Evolutionary conservation across 2,329 filamentous ascomycete species (phyloP), one percentile per base, ranked within the genome.

Genomic region (Epichloe sibirici): DNA sequence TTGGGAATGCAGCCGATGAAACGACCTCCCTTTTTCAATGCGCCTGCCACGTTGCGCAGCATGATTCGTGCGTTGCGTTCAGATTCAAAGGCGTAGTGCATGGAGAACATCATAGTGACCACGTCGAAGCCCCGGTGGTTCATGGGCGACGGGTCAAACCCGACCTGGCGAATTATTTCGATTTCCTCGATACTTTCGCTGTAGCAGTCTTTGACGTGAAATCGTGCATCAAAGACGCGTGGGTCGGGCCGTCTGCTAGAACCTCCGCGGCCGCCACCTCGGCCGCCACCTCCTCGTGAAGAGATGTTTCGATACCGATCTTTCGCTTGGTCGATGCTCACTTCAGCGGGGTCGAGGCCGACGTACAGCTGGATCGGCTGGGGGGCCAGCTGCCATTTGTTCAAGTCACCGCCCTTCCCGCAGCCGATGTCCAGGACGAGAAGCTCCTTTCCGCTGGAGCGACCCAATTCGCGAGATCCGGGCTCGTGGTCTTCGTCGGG

Each of bases 51-150:
- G 63, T 98, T 98, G 62, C 83, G 81, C 52, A 98, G 77, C 93
- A 98, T 97, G 57, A 82, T 87, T 45, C 89, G 82, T 2, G 91
- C 89, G 68, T 95, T 94, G 47, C 82, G 80, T 67, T 98, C 91
- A 50, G 77, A 88, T 72, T 97, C 93, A 61, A 97, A 98, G 5
- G 93, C 90, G 67, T 98, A 98, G 71, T 98, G 93, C 83, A 98
- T 93, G 63, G 90, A 94, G 69, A 98, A 98, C 93, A 98, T 98
- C 81, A 95, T 95, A 64, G 86, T 90, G 57, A 98, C 91, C 43
- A 97, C 87, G 65, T 98, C 93, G 61, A 97, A 98, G 4, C 91
- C 90, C 52, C 85, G 85, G 51, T 81, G 81, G 56, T 83, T 68
- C 82, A 86, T 71, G 74, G 87, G 61, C 72, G 83, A 85, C 0